These are phyloP conservation scores for Scleroderma bovista DNA, from an alignment of 768 basidiomycete genomes.

Conservation along the genomic window DNA sequence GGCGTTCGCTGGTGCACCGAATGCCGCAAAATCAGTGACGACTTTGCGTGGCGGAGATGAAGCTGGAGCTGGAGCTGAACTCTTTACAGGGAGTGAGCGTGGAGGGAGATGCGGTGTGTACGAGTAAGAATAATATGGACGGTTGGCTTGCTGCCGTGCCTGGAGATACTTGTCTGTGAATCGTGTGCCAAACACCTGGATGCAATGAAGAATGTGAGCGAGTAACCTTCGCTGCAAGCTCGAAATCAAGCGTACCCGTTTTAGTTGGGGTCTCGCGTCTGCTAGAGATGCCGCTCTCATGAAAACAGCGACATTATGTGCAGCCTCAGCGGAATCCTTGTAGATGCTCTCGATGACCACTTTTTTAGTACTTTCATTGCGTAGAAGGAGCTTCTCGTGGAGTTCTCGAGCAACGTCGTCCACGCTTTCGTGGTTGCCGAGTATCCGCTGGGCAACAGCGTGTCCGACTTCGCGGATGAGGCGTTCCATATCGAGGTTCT, in stretches of 20 bases:
- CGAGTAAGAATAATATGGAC: conserved; percentile 49
- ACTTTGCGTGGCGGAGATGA: conserved; percentile 83
- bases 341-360: conserved; percentile 96
- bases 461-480: conserved; percentile 91
- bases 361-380: conserved; percentile 97
- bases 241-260: conserved; percentile 51
- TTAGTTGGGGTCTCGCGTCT: conserved; percentile 71
- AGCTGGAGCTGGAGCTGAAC: conserved; percentile 18
- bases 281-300: conserved; percentile 61
- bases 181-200: conserved; percentile 85
- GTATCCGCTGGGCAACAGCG: conserved; percentile 87
- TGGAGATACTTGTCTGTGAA: conserved; percentile 96
- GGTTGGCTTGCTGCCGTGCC: conserved; percentile 54
- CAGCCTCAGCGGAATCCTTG: conserved; percentile 81
- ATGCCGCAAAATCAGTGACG: conserved; percentile 82
- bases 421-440: conserved; percentile 90
- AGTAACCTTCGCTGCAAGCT: conserved; percentile 5
- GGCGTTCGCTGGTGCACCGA: conserved; percentile 66
- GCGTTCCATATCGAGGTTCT: conserved; percentile 98
- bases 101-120: conserved; percentile 45
- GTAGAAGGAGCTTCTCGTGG: conserved; percentile 82
- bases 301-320: conserved; percentile 87
- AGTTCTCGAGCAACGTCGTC: conserved; percentile 94
- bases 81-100: conserved; percentile 38
- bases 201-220: conserved; percentile 4